A percentile compares a stretch with the other conserved stretches of the same genome.
Evolutionary conservation across 2,329 filamentous ascomycete genomes (phyloP).

Genomic region (Trichoderma polysporum): DNA sequence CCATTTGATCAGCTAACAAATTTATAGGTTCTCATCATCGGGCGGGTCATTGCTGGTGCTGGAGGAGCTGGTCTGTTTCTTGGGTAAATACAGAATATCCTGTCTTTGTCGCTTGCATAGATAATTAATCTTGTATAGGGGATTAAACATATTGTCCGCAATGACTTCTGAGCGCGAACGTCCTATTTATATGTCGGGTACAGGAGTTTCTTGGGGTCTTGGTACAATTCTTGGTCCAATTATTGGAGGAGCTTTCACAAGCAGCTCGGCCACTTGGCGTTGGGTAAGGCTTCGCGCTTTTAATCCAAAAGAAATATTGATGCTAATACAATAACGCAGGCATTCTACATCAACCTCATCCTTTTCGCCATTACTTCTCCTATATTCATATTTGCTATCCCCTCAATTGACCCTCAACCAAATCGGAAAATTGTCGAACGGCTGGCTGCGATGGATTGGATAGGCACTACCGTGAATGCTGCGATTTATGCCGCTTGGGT

Average conservation of each 20-base stretch:
- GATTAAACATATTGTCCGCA: neutral
- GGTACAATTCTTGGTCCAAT: slow-evolving; percentile 26
- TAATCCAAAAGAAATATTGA: neutral
- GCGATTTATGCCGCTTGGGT: neutral
- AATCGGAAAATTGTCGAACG: neutral
- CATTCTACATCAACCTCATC: neutral
- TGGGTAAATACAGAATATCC: too few species aligned
- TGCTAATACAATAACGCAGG: neutral
- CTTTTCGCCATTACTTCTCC: neutral
- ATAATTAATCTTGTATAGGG: neutral
- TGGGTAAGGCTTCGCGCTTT: too few species aligned
- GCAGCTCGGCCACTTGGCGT: slow-evolving; percentile 5
- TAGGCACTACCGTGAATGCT: neutral
- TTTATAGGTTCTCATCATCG: too few species aligned
- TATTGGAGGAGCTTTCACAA: neutral
- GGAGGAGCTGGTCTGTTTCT: neutral
- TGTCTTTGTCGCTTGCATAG: too few species aligned
- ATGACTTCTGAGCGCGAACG: neutral
- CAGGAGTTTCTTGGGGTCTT: slow-evolving; percentile 19
- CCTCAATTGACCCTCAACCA: neutral
- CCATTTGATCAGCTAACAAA: too few species aligned
- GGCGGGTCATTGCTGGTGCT: neutral
- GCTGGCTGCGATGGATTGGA: neutral
- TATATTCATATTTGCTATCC: neutral
- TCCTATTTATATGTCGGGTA: slow-evolving; percentile 31